phyloP scores from a whole-genome alignment of 1,139 yeast species.

The Hemisphaericaspora subhashii region DNA sequence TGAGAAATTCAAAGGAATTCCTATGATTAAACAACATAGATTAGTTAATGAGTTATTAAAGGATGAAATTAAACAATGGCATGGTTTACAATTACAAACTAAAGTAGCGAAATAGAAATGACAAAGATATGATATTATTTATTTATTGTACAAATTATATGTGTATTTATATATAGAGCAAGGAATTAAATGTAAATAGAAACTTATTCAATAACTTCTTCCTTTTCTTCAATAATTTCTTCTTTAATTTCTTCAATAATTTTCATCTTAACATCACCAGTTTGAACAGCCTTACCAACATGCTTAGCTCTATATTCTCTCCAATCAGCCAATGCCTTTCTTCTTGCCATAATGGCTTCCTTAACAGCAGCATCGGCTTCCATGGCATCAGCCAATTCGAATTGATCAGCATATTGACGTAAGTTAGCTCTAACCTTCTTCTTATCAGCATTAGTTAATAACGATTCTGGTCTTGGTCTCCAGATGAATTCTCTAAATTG shows the following conservation, averaged over 20 bases:
- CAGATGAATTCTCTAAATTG: conserved; percentile 88
- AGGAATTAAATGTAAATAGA: too few species aligned
- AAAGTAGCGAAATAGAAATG: conserved; percentile 24
- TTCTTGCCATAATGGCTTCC: conserved; percentile 84
- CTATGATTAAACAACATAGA: conserved; percentile 89
- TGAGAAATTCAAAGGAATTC: conserved; percentile 69
- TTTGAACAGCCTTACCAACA: conserved; percentile 48
- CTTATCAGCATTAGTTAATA: conserved; percentile 73
- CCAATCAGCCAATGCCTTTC: conserved; percentile 86
- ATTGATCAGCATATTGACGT: conserved; percentile 87
- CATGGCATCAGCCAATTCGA: conserved; percentile 95
- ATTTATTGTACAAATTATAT: background rate
- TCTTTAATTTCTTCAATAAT: conserved; percentile 66
- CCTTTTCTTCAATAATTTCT: conserved; percentile 73
- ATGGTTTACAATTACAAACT: conserved; percentile 85
- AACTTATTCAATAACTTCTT: conserved; percentile 66
- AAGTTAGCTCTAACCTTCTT: conserved; percentile 90
- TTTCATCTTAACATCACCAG: conserved; percentile 60
- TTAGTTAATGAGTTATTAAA: conserved; percentile 78
- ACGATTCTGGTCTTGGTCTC: conserved; percentile 94
- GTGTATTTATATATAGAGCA: too few species aligned
- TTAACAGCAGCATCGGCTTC: conserved; percentile 92
- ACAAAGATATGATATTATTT: background rate
- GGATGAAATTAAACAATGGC: conserved; percentile 92
- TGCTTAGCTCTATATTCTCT: conserved; percentile 67